A percentile compares a stretch with the other conserved stretches of the same genome.
These are phyloP conservation scores for Blastocystis sp. DNA, from an alignment of 352 stramenopile species.

Conservation along the genomic window DNA sequence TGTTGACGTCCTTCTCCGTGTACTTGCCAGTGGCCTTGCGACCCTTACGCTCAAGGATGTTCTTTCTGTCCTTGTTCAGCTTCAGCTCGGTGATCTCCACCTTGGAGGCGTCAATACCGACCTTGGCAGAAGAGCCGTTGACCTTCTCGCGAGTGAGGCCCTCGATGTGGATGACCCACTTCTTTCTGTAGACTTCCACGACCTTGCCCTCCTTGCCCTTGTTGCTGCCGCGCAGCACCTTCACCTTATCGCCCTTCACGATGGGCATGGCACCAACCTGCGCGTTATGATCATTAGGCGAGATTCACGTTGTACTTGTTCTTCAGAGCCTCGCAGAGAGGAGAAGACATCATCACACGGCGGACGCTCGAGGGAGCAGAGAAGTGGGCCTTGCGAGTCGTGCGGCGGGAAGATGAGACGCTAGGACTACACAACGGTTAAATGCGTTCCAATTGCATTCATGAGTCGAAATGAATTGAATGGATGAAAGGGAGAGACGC, in stretches of 20 bases:
- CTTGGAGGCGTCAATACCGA: conserved; percentile 50
- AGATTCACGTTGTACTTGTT: conserved; percentile 88
- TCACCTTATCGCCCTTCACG: conserved; percentile 97
- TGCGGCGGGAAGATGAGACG: conserved; percentile 86
- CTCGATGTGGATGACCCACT: too few relatives aligned
- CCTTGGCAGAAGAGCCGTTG: too few relatives aligned
- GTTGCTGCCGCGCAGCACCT: conserved; percentile 91
- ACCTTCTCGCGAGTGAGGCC: too few relatives aligned
- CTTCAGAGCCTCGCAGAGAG: too few relatives aligned
- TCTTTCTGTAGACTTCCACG: too few relatives aligned
- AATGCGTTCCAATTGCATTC: not conserved
- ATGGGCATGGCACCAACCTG: conserved; percentile 94
- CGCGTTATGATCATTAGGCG: conserved; percentile 38
- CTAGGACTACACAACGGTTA: conserved; percentile 67
- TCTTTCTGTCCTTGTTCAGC: conserved; percentile 98
- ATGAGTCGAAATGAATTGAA: too few relatives aligned
- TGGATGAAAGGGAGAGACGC: not conserved
- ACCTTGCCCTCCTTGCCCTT: conserved; percentile 71
- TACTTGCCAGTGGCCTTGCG: conserved; percentile 74
- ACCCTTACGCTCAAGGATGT: conserved; percentile 94
- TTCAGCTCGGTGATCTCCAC: conserved; percentile 95
- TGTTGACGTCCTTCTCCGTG: conserved; percentile 62
- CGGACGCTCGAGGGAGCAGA: too few relatives aligned
- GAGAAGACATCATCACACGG: too few relatives aligned
- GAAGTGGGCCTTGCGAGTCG: conserved; percentile 76